Base-by-base conservation (phyloP, 75 land plant species). In the Picea glauca region DNA sequence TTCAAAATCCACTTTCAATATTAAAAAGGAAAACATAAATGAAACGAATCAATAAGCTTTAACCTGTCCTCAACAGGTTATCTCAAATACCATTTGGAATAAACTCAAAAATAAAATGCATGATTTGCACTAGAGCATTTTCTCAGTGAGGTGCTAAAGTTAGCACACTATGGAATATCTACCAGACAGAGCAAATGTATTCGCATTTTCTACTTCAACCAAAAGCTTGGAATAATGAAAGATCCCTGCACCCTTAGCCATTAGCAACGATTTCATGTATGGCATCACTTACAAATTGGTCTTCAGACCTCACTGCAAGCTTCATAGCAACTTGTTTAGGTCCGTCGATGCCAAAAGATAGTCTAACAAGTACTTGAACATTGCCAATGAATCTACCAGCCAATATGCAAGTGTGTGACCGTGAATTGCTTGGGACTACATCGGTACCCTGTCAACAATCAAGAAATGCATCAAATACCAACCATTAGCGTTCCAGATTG, bases 291-390 rank as follows among this genome's bases (percentile, higher is more conserved):
- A 96, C 86, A 50, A 31, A 40, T 74, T 79, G 85, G 80, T 94
- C 89, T 30, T 96, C 92, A 12, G 99, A 94, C 81, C 99, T 89
- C 38, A 94, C 99, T n/a, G 90, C 87, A 58, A 96, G 88, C 85
- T 92, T 94, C 99, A 96, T 96, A 6, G 96, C 94, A 5, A 96
- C 92, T 63, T 94, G 91, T 73, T 87, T 94, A 17, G 89, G 80
- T 12, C 83, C 79, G 68, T 90, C 93, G 35, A 96, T 87, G 40
- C 99, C 99, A 76, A 94, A 91, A 15, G 93, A 87, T n/a, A 96
- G 68, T 26, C 95, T 84, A 26, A 94, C 99, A 12, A 96, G 86
- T 6, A 94, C 99, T 79, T 86, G 94, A n/a, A 85, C 85, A 58
- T 94, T 89, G 76, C 99, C 98, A 14, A 92, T 85, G 81, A 82